These are phyloP conservation scores for Excoecaria agallocha DNA, from an alignment of 345 rosid species.

Conservation along the genomic window DNA sequence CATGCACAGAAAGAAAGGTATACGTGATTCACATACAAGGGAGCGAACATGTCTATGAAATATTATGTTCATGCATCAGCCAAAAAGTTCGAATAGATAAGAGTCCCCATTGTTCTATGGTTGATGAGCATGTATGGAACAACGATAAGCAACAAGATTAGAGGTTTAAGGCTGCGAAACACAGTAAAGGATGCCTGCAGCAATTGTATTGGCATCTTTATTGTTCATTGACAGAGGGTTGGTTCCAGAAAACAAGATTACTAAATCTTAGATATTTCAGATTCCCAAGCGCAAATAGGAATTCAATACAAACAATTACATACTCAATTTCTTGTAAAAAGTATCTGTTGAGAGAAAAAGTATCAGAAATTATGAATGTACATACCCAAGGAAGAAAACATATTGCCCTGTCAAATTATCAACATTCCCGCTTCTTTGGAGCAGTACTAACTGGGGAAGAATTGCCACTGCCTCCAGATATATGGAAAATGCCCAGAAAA, in stretches of 20 bases:
- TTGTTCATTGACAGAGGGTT: neutral
- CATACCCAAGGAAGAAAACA: slow-evolving; percentile 92
- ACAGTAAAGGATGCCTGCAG: neutral
- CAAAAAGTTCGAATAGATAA: no score
- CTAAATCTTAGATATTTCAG: neutral
- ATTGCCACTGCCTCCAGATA: slow-evolving; percentile 97
- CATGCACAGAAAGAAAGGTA: no score
- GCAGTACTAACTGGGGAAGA: slow-evolving; percentile 85
- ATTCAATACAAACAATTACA: neutral
- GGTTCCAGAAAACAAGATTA: neutral
- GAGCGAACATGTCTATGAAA: no score
- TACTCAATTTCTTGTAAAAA: neutral
- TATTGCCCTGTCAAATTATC: slow-evolving; percentile 96
- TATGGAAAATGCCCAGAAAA: slow-evolving; percentile 87
- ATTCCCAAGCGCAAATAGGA: neutral
- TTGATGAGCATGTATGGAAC: neutral
- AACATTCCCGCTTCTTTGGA: slow-evolving; percentile 91
- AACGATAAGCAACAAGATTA: neutral
- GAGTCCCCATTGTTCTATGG: neutral
- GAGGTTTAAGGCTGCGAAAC: neutral
- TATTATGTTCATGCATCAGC: no score
- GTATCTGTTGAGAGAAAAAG: neutral
- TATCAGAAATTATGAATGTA: slow-evolving; percentile 2
- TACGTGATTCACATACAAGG: no score
- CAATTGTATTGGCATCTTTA: neutral